Base-by-base conservation (phyloP, 1,284 basidiomycete species). In the Takashimella tepidaria region DNA sequence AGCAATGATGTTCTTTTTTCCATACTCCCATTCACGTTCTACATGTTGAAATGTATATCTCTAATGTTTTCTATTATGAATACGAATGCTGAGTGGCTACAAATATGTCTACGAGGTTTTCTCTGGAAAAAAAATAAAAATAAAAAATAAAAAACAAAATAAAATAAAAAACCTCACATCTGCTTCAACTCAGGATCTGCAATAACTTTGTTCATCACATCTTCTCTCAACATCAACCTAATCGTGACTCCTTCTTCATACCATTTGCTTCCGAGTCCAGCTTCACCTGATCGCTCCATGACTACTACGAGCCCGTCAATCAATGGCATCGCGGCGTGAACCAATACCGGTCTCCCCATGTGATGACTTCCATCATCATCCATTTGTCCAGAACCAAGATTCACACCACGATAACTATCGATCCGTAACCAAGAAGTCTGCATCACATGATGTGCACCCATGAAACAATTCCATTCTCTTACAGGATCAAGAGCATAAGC, bases 271-370 rank as follows among this genome's bases (percentile, higher is more conserved):
- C 10, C 31, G 31, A 24, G 21, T 45, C 37, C 37, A 6, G 11
- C 16, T 5, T 10, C 37, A 19, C 11, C 16, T 45, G 54, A 21
- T 19, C 45, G 31, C 19, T 79, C 78, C 74, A 77, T 76, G 37
- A 78, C 53, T 40, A 76, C 77, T 2, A 79, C 50, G 44, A 76
- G 67, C 13, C 78, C 77, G 45, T 79, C 79, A 49, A 70, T 60
- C 27, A 64, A 59, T 12, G 76, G 76, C 71, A 79, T 77, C 20
- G 73, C 59, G 21, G 73, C 66, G 20, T 76, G 71, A n/a, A 76
- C 74, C 49, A 67, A 66, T 37, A 58, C 53, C 20, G 77, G 72
- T 22, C 50, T 45, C 12, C 54, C 51, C 6, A 22, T 21, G 16
- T 37, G 8, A 8, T 8, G 10, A 37, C 31, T 37, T 16, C 31